Evolutionary conservation across 2,329 filamentous ascomycete species (phyloP).

Genomic region (Macrophomina phaseolina): DNA sequence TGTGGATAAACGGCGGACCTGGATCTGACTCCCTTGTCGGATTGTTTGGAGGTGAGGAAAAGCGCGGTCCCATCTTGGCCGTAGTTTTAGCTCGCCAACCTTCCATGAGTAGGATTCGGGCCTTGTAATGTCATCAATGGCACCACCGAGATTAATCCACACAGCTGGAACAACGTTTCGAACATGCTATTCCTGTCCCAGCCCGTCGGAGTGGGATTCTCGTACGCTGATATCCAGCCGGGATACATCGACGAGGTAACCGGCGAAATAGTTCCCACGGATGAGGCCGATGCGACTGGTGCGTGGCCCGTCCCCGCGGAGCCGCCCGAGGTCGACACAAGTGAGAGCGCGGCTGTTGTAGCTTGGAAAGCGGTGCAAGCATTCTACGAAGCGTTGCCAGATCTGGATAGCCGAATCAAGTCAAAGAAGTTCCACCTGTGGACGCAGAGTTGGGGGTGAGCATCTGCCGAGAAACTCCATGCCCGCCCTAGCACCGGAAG

Average conservation of each 20-base stretch:
- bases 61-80: no score
- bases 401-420: conserved; percentile 55
- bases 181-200: conserved; percentile 68
- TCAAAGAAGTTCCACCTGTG: conserved; percentile 62
- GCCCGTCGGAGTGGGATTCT: conserved; percentile 64
- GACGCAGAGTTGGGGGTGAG: conserved; percentile 56
- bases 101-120: conserved; percentile 39
- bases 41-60: conserved; percentile 54
- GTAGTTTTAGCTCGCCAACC: no score
- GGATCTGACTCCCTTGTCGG: conserved; percentile 62
- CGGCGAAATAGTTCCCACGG: conserved; percentile 53
- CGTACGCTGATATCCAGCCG: conserved; percentile 45
- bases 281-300: conserved; percentile 50
- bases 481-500: no score
- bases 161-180: conserved; percentile 64
- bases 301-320: conserved; percentile 56
- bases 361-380: conserved; percentile 63
- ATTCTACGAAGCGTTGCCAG: conserved; percentile 57
- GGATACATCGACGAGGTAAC: conserved; percentile 46
- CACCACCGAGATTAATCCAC: conserved; percentile 56
- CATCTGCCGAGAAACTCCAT: conserved; percentile 34
- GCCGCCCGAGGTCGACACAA: conserved; percentile 59
- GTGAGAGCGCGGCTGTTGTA: conserved; percentile 60
- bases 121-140: conserved; percentile 49
- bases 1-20: conserved; percentile 62